Percentiles rank a stretch among this genome's conserved stretches.
These are phyloP conservation scores for Emmonsia crescens DNA, from an alignment of 2,329 filamentous ascomycete genomes.

Conservation along the genomic window DNA sequence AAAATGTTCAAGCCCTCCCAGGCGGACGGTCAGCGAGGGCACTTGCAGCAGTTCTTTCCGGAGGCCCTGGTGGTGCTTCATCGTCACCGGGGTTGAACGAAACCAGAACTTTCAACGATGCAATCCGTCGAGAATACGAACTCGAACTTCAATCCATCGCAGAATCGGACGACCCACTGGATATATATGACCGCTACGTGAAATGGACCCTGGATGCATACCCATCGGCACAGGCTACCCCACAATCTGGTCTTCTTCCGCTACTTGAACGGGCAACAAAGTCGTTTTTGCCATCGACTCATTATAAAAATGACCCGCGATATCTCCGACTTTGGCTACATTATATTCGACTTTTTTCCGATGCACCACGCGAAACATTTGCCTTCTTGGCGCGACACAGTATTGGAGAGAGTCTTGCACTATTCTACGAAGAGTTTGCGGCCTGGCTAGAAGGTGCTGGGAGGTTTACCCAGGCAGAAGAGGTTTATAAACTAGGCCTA, in stretches of 20 bases:
- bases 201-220: conserved; percentile 95
- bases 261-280: conserved; percentile 90
- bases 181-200: conserved; percentile 92
- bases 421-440: conserved; percentile 96
- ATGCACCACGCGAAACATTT: conserved; percentile 85
- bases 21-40: conserved; percentile 82
- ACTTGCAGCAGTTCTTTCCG: conserved; percentile 62
- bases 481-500: conserved; percentile 83
- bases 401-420: conserved; percentile 74
- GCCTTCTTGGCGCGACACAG: conserved; percentile 80
- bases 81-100: conserved; percentile 56
- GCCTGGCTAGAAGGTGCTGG: conserved; percentile 78
- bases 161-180: conserved; percentile 89
- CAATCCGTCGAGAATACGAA: conserved; percentile 74
- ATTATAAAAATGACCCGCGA: conserved; percentile 91
- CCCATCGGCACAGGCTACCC: conserved; percentile 82
- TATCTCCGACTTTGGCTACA: conserved; percentile 91
- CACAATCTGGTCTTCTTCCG: conserved; percentile 78
- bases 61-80: conserved; percentile 39
- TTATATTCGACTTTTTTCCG: conserved; percentile 87
- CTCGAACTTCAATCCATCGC: conserved; percentile 64
- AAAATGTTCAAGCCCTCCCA: conserved; percentile 91
- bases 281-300: conserved; percentile 67
- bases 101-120: conserved; percentile 66
- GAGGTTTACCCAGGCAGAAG: conserved; percentile 82